phyloP scores from a whole-genome alignment of 441 rosid genomes.

The Dalechampia spathulata region DNA sequence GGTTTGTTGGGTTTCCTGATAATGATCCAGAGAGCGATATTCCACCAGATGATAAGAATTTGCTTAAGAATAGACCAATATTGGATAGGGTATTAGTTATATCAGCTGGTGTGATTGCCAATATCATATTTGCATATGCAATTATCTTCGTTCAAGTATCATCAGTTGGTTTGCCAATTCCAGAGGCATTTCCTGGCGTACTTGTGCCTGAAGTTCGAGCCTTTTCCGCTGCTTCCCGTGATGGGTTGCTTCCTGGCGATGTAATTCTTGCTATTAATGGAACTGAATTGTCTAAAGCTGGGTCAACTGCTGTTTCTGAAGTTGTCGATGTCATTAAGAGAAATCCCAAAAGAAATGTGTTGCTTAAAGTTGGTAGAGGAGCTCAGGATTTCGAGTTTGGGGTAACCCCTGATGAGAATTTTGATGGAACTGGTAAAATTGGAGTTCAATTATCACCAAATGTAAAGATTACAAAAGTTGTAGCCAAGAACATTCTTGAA shows the following conservation, averaged over 20 bases:
- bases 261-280: slow-evolving; percentile 68
- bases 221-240: slow-evolving; percentile 84
- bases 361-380: slow-evolving; percentile 55
- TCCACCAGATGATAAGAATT: slow-evolving; percentile 67
- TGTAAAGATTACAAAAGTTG: slow-evolving; percentile 50
- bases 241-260: slow-evolving; percentile 85
- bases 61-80: slow-evolving; percentile 84
- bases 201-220: slow-evolving; percentile 78
- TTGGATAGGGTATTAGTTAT: slow-evolving; percentile 72
- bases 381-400: slow-evolving; percentile 42
- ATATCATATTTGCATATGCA: slow-evolving; percentile 71
- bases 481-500: slow-evolving; percentile 45
- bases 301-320: slow-evolving; percentile 48
- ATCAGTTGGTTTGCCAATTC: slow-evolving; percentile 83
- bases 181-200: slow-evolving; percentile 87
- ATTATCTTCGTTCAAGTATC: slow-evolving; percentile 75
- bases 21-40: slow-evolving; percentile 85
- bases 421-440: slow-evolving; percentile 76
- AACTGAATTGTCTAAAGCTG: slow-evolving; percentile 33
- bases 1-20: slow-evolving; percentile 96
- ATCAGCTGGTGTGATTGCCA: slow-evolving; percentile 91
- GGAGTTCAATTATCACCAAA: slow-evolving; percentile 90
- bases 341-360: slow-evolving; percentile 53
- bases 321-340: slow-evolving; percentile 61
- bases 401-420: slow-evolving; percentile 71